Percentiles rank a stretch among this genome's conserved stretches.
These are phyloP conservation scores for Carpinus viminea DNA, from an alignment of 306 rosid genomes.

Conservation along the genomic window DNA sequence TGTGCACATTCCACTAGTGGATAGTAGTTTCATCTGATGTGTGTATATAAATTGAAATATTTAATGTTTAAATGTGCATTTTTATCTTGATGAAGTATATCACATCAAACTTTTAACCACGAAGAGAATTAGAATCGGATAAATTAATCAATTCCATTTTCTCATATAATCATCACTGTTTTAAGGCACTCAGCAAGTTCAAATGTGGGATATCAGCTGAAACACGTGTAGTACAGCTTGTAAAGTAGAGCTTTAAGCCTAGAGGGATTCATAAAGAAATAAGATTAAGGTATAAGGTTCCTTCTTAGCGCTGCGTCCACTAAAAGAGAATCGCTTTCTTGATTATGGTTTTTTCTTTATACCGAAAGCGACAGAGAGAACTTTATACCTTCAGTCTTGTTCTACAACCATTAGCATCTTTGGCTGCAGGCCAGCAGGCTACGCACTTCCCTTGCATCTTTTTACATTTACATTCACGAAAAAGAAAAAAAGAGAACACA, in stretches of 20 bases:
- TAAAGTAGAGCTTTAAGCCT: conserved; percentile 7
- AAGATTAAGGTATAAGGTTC: conserved; percentile 52
- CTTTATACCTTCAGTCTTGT: conserved; percentile 18
- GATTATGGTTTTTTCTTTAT: conserved; percentile 22
- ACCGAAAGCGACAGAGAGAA: conserved; percentile 5
- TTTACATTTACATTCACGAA: not conserved
- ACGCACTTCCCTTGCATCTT: not conserved
- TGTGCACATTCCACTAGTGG: conserved; percentile 26
- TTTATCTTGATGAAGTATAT: not conserved
- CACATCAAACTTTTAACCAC: too few relatives aligned
- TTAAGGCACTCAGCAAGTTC: conserved; percentile 1
- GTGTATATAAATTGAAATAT: conserved; percentile 2
- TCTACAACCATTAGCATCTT: conserved; percentile 2
- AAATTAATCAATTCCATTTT: not conserved
- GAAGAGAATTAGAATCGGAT: too few relatives aligned
- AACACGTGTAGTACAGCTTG: conserved; percentile 15
- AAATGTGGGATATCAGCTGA: not conserved
- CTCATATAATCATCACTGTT: conserved; percentile 4
- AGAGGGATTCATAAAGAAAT: not conserved
- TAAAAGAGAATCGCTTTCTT: conserved; percentile 37
- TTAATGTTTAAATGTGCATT: conserved; percentile 15
- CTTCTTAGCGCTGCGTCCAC: conserved; percentile 32
- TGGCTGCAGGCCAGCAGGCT: not conserved
- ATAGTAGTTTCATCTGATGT: conserved; percentile 19
- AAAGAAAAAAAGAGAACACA: not conserved